phyloP scores from a whole-genome alignment of 495 filamentous ascomycete species.

The Xylaria scruposa region DNA sequence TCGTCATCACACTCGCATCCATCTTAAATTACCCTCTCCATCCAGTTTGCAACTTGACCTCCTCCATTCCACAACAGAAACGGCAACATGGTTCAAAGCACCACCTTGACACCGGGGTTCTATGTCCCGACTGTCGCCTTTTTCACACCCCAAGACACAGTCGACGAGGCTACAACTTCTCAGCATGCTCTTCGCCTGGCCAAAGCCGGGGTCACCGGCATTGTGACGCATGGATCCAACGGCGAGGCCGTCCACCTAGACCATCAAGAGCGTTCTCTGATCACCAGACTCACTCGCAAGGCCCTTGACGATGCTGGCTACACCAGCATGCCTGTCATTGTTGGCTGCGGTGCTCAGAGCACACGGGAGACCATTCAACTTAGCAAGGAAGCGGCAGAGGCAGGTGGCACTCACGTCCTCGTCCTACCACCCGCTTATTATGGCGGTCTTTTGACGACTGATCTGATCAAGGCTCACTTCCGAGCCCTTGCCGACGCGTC shows the following conservation, averaged over 20 bases:
- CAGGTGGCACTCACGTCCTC: constrained; percentile 85
- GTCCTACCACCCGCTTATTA: constrained; percentile 88
- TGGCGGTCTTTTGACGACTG: constrained; percentile 68
- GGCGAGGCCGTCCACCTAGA: constrained; percentile 84
- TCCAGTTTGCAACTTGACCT: not conserved
- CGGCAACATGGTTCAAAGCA: constrained; percentile 6
- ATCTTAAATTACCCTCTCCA: not conserved
- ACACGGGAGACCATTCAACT: constrained; percentile 81
- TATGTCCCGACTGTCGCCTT: constrained; percentile 75
- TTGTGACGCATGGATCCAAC: constrained; percentile 86
- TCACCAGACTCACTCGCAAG: constrained; percentile 75
- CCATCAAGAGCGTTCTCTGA: constrained; percentile 67
- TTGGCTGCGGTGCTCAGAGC: constrained; percentile 80
- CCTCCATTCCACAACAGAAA: not conserved
- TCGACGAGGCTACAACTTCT: constrained; percentile 72
- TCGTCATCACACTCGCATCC: not conserved
- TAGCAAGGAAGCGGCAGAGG: constrained; percentile 72
- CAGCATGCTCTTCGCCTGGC: constrained; percentile 83
- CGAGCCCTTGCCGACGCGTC: constrained; percentile 77
- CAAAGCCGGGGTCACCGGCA: constrained; percentile 75
- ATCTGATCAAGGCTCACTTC: constrained; percentile 78
- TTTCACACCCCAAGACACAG: constrained; percentile 60
- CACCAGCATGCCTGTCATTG: constrained; percentile 73
- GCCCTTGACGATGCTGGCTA: constrained; percentile 69
- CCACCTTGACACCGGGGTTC: constrained; percentile 55